Evolutionary conservation across 768 basidiomycete genomes (phyloP), one percentile per base, ranked within the genome.

Genomic region (Pholiota molesta): DNA sequence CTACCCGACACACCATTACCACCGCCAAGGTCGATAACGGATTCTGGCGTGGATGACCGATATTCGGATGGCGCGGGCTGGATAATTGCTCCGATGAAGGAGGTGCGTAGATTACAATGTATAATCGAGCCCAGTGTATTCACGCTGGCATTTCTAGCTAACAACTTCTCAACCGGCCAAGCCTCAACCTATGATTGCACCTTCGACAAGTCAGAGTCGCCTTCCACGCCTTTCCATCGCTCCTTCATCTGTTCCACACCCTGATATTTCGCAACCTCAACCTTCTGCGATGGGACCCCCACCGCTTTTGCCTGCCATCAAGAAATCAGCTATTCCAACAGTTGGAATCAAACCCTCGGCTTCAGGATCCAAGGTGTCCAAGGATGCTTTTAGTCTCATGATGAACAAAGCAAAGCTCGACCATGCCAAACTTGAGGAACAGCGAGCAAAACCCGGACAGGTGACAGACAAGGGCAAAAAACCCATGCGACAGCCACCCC

Each of bases 1-100:
- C 66, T 84, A 35, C 79, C 83, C 6, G 76, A 80, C 62, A 83
- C 85, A 1, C 84, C 84, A 5, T 67, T 69, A 29, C 72, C 72
- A 17, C 45, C 26, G 4, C 26, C 66, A 1, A 71, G 65, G 61
- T 39, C 57, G 44, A 58, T 40, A 2, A 16, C 60, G 17, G 61
- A 35, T 11, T 55, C 26, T 40, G 60, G 59, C 49, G 49, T 61
- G 2, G 69, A 70, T 11, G 68, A 70, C 59, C 68, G 70, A 51
- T 69, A 69, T 55, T 54, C 65, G 10, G 61, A 65, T 44, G 55
- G 31, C 26, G 47, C 60, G 3, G 72, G 72, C 2, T 74, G 74
- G 75, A 64, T 62, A 17, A 45, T 64, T 31, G 59, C 39, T 28
- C 52, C 68, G 47, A 26, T 63, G 49, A 61, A 68, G 45, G 60